Conservation (phyloP, 1,139 yeast species). For the Debaryomyces udenii region DNA sequence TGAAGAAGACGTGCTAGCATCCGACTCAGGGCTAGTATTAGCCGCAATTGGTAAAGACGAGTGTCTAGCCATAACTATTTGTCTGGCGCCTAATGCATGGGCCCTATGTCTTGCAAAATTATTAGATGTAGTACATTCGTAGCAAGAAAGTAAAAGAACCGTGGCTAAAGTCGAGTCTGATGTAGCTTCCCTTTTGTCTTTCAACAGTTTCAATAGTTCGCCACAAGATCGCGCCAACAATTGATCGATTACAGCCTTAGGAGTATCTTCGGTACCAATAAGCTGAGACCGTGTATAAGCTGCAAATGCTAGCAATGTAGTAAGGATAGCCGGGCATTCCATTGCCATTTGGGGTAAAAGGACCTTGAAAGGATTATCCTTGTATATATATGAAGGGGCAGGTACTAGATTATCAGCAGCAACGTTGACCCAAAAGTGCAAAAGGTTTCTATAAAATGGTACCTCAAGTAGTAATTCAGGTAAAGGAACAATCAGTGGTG, state of each 20-base stretch:
- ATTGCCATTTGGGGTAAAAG: slow-evolving; percentile 73
- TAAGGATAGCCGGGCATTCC: slow-evolving; percentile 58
- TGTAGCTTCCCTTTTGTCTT: slow-evolving; percentile 54
- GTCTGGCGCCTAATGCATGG: slow-evolving; percentile 70
- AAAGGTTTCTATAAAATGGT: slow-evolving; percentile 60
- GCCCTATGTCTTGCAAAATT: slow-evolving; percentile 61
- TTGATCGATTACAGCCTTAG: slow-evolving; percentile 50
- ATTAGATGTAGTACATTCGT: slow-evolving; percentile 56
- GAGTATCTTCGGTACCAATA: slow-evolving; percentile 37
- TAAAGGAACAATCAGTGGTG: slow-evolving; percentile 54
- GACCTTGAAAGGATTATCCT: slow-evolving; percentile 67
- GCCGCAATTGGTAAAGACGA: background rate
- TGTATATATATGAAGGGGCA: slow-evolving; percentile 59
- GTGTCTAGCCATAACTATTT: slow-evolving; percentile 59
- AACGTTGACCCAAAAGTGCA: slow-evolving; percentile 65
- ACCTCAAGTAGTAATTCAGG: slow-evolving; percentile 62
- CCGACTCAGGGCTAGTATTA: slow-evolving; percentile 1
- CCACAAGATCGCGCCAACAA: slow-evolving; percentile 58
- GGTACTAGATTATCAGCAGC: slow-evolving; percentile 71
- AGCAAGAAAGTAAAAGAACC: slow-evolving; percentile 63
- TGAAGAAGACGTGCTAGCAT: slow-evolving; percentile 1
- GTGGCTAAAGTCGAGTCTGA: slow-evolving; percentile 72
- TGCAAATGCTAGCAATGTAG: slow-evolving; percentile 68
- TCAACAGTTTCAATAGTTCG: slow-evolving; percentile 55
- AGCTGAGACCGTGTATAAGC: slow-evolving; percentile 51